Conservation (phyloP, 2,329 filamentous ascomycete species). For the Nothophaeocryptopus gaeumannii region DNA sequence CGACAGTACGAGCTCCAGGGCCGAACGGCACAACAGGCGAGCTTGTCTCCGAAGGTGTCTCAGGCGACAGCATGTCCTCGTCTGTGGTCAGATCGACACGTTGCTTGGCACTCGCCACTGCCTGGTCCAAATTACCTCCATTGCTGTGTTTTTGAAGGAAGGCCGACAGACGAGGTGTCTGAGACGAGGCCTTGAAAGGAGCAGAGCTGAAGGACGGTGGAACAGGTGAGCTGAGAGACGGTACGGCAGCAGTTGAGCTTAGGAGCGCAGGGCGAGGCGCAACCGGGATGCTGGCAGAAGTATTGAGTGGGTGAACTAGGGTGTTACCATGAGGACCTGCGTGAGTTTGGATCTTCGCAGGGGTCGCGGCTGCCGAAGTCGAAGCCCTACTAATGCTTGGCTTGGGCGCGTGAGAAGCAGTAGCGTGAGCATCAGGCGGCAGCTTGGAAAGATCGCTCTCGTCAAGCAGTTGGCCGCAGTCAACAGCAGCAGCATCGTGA, state of each 20-base stretch:
- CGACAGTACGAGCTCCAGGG: constrained; percentile 19
- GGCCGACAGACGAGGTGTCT: constrained; percentile 43
- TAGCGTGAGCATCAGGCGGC: constrained; percentile 27
- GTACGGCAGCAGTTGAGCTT: constrained; percentile 16
- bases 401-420: constrained; percentile 13
- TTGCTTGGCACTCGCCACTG: constrained; percentile 31
- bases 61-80: constrained; percentile 29
- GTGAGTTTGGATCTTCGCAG: constrained; percentile 14
- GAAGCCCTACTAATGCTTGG: constrained; percentile 16
- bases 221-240: constrained; percentile 3
- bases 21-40: constrained; percentile 22
- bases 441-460: constrained; percentile 52
- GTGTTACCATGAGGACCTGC: constrained; percentile 6
- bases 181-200: constrained; percentile 38
- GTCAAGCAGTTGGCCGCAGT: constrained; percentile 80
- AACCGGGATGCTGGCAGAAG: constrained; percentile 12
- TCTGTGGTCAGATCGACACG: constrained; percentile 35
- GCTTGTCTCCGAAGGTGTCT: constrained; percentile 19
- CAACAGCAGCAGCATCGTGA: constrained; percentile 87
- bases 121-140: constrained; percentile 37
- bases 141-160: constrained; percentile 42
- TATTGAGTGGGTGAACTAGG: constrained; percentile 33
- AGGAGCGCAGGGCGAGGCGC: constrained; percentile 15
- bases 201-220: constrained; percentile 8
- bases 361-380: constrained; percentile 17